phyloP scores from a whole-genome alignment of 164 flowering plant species.

The Cinnamomum chago region DNA sequence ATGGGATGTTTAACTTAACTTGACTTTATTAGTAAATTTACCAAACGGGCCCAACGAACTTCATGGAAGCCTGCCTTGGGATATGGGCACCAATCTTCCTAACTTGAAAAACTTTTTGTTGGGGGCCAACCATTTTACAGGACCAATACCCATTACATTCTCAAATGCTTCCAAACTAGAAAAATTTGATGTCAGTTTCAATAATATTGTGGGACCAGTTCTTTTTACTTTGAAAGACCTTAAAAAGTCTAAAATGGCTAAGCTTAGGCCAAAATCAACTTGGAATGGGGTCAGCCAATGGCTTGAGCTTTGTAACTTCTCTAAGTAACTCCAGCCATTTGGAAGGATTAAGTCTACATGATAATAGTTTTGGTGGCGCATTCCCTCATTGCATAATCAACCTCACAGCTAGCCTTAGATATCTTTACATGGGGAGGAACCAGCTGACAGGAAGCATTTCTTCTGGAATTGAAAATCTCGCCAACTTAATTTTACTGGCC shows the following conservation, averaged over 20 bases:
- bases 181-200: not conserved
- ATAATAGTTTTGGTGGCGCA: not conserved
- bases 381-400: not conserved
- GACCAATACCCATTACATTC: conserved; percentile 3
- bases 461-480: not conserved
- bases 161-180: conserved; percentile 6
- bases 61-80: conserved; percentile 21
- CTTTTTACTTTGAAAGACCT: conserved; percentile 7
- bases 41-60: too few relatives aligned
- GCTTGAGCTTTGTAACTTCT: conserved; percentile 5
- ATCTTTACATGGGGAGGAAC: not conserved
- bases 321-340: conserved; percentile 8
- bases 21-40: too few relatives aligned
- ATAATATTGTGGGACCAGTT: conserved; percentile 8
- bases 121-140: not conserved
- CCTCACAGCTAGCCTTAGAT: not conserved
- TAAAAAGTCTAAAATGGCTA: not conserved
- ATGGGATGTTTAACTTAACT: too few relatives aligned
- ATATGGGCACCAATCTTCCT: conserved; percentile 24
- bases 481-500: not conserved
- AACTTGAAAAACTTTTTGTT: conserved; percentile 9
- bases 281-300: not conserved
- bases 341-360: not conserved
- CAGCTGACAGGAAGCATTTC: not conserved
- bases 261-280: not conserved